Base-by-base conservation (phyloP, 2,329 filamentous ascomycete species). In the Fusarium verrucosum region DNA sequence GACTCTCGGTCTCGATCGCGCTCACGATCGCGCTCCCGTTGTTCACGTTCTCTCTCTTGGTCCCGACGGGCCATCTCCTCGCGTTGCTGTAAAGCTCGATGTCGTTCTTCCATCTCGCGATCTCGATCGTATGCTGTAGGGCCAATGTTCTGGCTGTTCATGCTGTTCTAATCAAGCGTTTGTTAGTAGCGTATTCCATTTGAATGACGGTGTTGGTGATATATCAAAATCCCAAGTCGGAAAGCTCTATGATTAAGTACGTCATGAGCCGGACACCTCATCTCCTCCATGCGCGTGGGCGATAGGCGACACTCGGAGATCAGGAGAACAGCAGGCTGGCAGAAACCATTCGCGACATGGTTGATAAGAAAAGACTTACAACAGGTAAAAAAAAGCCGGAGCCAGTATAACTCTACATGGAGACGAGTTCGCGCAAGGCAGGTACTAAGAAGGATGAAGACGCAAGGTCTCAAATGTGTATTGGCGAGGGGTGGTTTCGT, bases 21-120 rank as follows among this genome's bases (percentile, higher is more conserved):
- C 57, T 78, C 76, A 53, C 74, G 73, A 61, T 92, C 89, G 73
- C 89, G 84, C 67, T 92, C 88, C 62, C 87, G 83, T 62, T 87
- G 83, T 62, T 87, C 79, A 65, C 80, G 78, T 69, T 79, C 78
- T 66, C 81, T 80, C 68, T 83, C 81, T 66, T 78, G 75, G 55
- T 79, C 77, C 57, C 77, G 71, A 46, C 77, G 78, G 22, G 78
- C 77, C 72, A 83, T 79, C 45, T 83, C 81, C 52, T 83, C 81
- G 63, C 80, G 79, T 54, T 82, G 79, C 42, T 80, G 80, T 43
- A 80, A 73, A 56, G 77, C 76, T 62, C 81, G 81, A 65, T 81
- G 80, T 59, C 81, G 77, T 46, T 83, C 80, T 56, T 83, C 80
- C 70, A 82, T 76, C 59, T 82, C 77, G 74, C 78, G 80, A 54